Evolutionary conservation across 768 basidiomycete species (phyloP).

Genomic region (Russula abietina): DNA sequence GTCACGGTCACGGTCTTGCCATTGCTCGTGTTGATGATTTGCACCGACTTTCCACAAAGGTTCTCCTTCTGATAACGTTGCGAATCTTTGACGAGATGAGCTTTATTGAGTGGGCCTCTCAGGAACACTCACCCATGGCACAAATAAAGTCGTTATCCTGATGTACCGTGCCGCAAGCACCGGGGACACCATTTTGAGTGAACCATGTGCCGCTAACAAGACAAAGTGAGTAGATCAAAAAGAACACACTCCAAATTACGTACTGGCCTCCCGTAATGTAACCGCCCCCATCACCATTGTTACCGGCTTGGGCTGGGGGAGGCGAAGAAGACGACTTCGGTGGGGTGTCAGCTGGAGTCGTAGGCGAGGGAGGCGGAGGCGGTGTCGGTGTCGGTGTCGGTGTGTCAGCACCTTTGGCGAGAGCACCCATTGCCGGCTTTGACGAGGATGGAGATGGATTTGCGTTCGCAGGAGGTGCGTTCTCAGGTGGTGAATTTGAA

Average conservation of each 20-base stretch:
- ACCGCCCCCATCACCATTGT: neutral
- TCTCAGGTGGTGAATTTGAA: neutral
- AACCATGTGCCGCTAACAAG: conserved; percentile 38
- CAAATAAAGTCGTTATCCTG: conserved; percentile 53
- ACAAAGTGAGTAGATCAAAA: neutral
- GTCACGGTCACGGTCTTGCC: conserved; percentile 54
- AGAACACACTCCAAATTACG: neutral
- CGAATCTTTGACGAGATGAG: conserved; percentile 36
- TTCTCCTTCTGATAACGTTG: conserved; percentile 45
- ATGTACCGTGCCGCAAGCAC: conserved; percentile 68
- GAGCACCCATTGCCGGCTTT: neutral
- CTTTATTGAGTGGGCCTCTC: neutral
- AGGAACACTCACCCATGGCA: conserved; percentile 48
- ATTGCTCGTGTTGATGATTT: conserved; percentile 56
- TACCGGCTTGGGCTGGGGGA: neutral
- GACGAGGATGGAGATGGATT: neutral
- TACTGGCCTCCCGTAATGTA: neutral
- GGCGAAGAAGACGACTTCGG: neutral
- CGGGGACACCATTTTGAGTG: conserved; percentile 54
- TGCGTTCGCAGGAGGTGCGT: too few relatives aligned
- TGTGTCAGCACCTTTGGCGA: too few relatives aligned
- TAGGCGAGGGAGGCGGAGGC: too few relatives aligned
- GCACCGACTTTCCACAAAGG: conserved; percentile 65
- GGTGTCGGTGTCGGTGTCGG: too few relatives aligned
- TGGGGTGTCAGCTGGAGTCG: conserved; percentile 1